phyloP scores from a whole-genome alignment of 176 grass and related monocot species.

The Hsuehochloa calcarea region DNA sequence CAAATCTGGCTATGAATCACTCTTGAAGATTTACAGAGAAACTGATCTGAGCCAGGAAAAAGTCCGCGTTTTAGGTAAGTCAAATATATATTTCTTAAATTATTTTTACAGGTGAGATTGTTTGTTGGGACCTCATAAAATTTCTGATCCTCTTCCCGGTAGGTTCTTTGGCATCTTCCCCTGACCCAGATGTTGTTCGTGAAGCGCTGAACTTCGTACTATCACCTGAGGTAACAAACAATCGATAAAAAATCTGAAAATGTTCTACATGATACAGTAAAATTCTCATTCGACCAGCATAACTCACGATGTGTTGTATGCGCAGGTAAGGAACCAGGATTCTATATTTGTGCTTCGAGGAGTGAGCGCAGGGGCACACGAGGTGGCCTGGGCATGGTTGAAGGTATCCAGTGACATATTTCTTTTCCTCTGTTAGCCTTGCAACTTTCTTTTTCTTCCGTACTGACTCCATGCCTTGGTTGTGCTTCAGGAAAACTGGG shows the following conservation, averaged over 20 bases:
- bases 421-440: not conserved
- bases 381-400: slow-evolving; percentile 85
- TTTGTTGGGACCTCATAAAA: slow-evolving; percentile 9
- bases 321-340: slow-evolving; percentile 89
- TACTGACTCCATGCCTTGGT: slow-evolving; percentile 15
- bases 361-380: slow-evolving; percentile 54
- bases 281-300: slow-evolving; percentile 24
- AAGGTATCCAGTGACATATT: slow-evolving; percentile 55
- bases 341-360: slow-evolving; percentile 64
- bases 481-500: slow-evolving; percentile 82
- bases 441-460: not conserved
- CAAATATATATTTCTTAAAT: not conserved
- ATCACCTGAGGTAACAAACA: slow-evolving; percentile 64
- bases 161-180: slow-evolving; percentile 79
- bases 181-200: slow-evolving; percentile 72
- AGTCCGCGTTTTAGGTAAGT: slow-evolving; percentile 75
- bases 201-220: slow-evolving; percentile 69
- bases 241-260: not conserved
- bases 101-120: not conserved
- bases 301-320: slow-evolving; percentile 23
- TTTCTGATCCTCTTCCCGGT: not conserved
- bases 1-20: slow-evolving; percentile 76
- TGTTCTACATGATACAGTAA: not conserved
- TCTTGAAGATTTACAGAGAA: slow-evolving; percentile 82
- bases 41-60: slow-evolving; percentile 97